Base-by-base conservation (phyloP, 345 rosid genomes). In the Excoecaria agallocha region DNA sequence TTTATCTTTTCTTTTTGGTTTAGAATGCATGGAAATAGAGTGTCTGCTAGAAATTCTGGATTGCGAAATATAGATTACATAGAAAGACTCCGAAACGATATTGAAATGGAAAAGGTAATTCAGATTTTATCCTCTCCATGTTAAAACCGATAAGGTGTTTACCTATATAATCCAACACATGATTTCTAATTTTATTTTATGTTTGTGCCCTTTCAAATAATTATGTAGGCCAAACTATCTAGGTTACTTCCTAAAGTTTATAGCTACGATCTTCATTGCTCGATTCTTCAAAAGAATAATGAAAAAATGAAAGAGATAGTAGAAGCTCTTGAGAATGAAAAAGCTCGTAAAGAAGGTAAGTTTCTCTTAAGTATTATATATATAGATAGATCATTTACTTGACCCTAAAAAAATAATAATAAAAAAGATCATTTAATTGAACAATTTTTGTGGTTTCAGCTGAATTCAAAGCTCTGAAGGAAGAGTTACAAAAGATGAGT, bases 311-410 rank as follows among this genome's bases (percentile, higher is more conserved):
- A 50, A 64, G 57, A 70, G 58, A 64, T 2, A 25, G 1, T 58
- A 43, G 43, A 66, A 71, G 50, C 38, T 38, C 51, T 66, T 11
- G 50, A 65, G 54, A 70, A 39, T 17, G 20, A 48, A n/a, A 70
- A 50, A 30, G 72, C 41, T 57, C 3, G 7, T 10, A 65, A 70
- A 57, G 68, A 74, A 64, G 78, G 82, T 65, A 70, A 51, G 3
- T 51, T 4, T 51, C 9, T 43, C 46, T 4, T 4, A 43, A 43
- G 9, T 43, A 43, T 43, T 43, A 43, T 43, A 11, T 17, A 22
- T 20, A 22, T 3, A 13, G 15, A 30, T 30, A 30, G 30, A 30
- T 30, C 1, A 30, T 30, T 30, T 30, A 30, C 30, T 30, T 30
- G 2, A 5, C 8, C 15, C 8, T 38, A 66, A 77, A 20, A 20